Evolutionary conservation across 2,329 filamentous ascomycete genomes (phyloP).

Genomic region (Cucurbitaria berberidis): DNA sequence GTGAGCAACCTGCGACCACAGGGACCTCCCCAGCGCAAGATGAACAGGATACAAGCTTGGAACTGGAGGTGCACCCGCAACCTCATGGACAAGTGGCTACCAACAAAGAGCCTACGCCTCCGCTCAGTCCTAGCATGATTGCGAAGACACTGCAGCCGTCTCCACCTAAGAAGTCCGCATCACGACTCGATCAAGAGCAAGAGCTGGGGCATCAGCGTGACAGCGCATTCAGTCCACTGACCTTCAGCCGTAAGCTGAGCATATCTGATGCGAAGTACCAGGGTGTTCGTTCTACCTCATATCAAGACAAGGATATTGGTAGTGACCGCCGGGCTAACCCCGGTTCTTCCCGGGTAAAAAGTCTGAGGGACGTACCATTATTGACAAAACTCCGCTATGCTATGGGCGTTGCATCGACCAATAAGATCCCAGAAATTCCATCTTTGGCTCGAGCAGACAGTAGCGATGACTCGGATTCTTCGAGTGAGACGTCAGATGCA

Average conservation of each 20-base stretch:
- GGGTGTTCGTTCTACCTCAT: conserved; percentile 52
- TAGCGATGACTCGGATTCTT: conserved; percentile 36
- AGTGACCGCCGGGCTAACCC: conserved; percentile 1
- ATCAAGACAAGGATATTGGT: conserved; percentile 15
- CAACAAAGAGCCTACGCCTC: conserved; percentile 39
- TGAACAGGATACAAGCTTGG: not conserved
- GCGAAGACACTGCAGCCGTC: conserved; percentile 57
- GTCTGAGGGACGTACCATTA: conserved; percentile 36
- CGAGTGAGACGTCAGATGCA: conserved; percentile 32
- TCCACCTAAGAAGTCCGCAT: conserved; percentile 23
- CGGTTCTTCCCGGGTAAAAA: conserved; percentile 20
- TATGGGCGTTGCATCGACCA: conserved; percentile 31
- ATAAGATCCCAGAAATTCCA: conserved; percentile 21
- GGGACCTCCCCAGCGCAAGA: not conserved
- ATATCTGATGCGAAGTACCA: conserved; percentile 62
- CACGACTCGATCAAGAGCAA: conserved; percentile 11
- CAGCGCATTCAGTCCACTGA: conserved; percentile 59
- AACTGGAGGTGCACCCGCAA: not conserved
- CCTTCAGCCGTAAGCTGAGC: conserved; percentile 57
- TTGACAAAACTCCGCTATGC: conserved; percentile 41
- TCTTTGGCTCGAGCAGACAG: conserved; percentile 23
- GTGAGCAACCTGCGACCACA: conserved; percentile 1
- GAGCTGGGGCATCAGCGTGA: conserved; percentile 31
- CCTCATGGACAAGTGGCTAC: not conserved
- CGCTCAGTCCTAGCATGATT: conserved; percentile 51